Evolutionary conservation across 2,329 filamentous ascomycete genomes (phyloP).

Genomic region (Fusarium hainanense): DNA sequence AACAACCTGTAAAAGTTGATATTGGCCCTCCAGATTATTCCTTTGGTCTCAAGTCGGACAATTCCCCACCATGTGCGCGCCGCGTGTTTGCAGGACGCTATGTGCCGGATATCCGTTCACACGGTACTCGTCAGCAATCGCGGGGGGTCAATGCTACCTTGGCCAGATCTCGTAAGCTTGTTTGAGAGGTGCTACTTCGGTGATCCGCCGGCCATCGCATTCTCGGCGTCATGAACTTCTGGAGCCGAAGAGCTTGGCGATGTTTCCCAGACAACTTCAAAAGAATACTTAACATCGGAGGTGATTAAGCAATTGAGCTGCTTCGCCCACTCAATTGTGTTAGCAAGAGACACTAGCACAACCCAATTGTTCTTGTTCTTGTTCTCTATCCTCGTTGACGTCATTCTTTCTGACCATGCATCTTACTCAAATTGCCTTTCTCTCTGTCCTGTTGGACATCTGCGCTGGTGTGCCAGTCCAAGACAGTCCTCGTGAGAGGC

Average conservation of each 20-base stretch:
- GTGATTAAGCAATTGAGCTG: conserved; percentile 3
- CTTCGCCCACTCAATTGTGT: not conserved
- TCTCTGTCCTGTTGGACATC: conserved; percentile 27
- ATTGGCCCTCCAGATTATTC: not conserved
- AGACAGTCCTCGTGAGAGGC: conserved; percentile 66
- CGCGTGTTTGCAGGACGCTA: not conserved
- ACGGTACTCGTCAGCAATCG: conserved; percentile 15
- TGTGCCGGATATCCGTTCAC: conserved; percentile 32
- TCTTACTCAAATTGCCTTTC: conserved; percentile 20
- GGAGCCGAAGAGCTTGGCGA: conserved; percentile 13
- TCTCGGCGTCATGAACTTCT: conserved; percentile 27
- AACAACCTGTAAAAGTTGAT: not conserved
- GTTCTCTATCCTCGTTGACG: not conserved
- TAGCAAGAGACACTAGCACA: not conserved
- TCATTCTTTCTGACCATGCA: conserved; percentile 25
- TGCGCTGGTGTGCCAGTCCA: conserved; percentile 44
- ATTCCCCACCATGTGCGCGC: not conserved
- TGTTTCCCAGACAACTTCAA: not conserved
- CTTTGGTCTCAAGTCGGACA: not conserved
- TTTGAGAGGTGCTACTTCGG: conserved; percentile 32
- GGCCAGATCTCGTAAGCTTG: conserved; percentile 15
- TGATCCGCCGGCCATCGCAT: conserved; percentile 28
- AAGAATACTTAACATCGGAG: conserved; percentile 20
- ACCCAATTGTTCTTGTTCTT: not conserved
- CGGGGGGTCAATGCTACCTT: conserved; percentile 12